These are phyloP conservation scores for Picea sitchensis DNA, from an alignment of 75 land plant genomes.

Conservation along the genomic window DNA sequence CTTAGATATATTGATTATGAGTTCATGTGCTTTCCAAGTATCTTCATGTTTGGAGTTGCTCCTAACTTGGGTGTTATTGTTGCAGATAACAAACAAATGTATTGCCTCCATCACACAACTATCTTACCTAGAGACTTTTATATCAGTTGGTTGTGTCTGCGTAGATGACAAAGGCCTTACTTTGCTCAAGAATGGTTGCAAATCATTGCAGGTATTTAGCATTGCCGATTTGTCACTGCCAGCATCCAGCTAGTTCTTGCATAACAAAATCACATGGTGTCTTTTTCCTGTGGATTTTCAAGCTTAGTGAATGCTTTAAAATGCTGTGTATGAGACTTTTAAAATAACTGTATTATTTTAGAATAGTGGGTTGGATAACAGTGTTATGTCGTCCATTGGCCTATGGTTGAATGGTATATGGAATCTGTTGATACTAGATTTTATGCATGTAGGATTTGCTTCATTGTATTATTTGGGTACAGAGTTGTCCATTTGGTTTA, in stretches of 20 bases:
- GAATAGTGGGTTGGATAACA: neutral
- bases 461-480: neutral
- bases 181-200: slow-evolving; percentile 38
- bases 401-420: neutral
- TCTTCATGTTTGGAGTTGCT: too few species aligned
- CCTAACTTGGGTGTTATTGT: neutral
- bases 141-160: slow-evolving; percentile 22
- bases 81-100: slow-evolving; percentile 37
- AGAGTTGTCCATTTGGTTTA: neutral
- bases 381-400: too few species aligned
- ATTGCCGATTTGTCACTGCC: too few species aligned
- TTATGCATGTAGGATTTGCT: neutral
- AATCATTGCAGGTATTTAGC: slow-evolving; percentile 39
- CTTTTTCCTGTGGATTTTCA: neutral
- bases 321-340: too few species aligned
- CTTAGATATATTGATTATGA: too few species aligned
- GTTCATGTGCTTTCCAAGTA: too few species aligned
- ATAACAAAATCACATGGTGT: neutral
- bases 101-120: slow-evolving; percentile 28
- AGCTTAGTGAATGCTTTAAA: too few species aligned
- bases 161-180: slow-evolving; percentile 46
- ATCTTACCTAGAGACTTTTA: slow-evolving; percentile 24
- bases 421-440: neutral
- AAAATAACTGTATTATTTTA: neutral
- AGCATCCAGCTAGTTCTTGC: too few species aligned